phyloP scores from a whole-genome alignment of 2,329 filamentous ascomycete species.

The Ceratocystis destructans region DNA sequence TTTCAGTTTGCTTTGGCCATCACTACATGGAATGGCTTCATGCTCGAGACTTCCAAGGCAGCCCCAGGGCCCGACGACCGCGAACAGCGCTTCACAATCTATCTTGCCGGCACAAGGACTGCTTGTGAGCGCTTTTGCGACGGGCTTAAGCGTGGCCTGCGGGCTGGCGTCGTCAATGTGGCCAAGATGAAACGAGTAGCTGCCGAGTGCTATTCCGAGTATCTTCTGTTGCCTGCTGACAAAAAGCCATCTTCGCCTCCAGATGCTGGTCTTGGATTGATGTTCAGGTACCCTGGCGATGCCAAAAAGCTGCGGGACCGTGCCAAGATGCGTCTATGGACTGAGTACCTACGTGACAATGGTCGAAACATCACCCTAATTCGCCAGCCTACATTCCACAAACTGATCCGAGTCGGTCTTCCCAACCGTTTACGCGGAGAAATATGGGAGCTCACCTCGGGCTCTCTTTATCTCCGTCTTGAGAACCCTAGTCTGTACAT shows the following conservation, averaged over 20 bases:
- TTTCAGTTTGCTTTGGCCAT: conserved; percentile 88
- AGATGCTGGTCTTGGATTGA: conserved; percentile 84
- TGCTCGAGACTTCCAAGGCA: conserved; percentile 39
- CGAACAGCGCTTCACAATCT: conserved; percentile 80
- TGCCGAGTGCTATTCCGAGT: conserved; percentile 81
- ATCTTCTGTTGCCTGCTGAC: conserved; percentile 51
- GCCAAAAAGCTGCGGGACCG: conserved; percentile 83
- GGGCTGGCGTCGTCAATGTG: conserved; percentile 77
- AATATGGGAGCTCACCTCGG: conserved; percentile 89
- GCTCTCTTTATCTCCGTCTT: conserved; percentile 75
- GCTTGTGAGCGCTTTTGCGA: conserved; percentile 94
- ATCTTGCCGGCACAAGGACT: conserved; percentile 76
- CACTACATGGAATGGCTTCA: conserved; percentile 79
- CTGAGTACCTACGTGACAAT: conserved; percentile 90
- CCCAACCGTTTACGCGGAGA: conserved; percentile 88
- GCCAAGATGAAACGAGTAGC: conserved; percentile 70
- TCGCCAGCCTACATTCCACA: conserved; percentile 93
- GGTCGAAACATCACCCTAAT: conserved; percentile 85
- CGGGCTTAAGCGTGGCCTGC: conserved; percentile 76
- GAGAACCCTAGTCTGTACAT: conserved; percentile 72
- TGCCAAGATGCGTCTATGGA: conserved; percentile 96
- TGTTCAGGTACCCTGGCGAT: conserved; percentile 92
- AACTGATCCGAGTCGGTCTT: conserved; percentile 86
- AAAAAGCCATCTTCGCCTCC: conserved; percentile 37
- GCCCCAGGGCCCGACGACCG: conserved; percentile 23